A percentile compares a stretch with the other conserved stretches of the same genome.
Conservation (phyloP, 805 yeast genomes). For the Candida patagonica region DNA sequence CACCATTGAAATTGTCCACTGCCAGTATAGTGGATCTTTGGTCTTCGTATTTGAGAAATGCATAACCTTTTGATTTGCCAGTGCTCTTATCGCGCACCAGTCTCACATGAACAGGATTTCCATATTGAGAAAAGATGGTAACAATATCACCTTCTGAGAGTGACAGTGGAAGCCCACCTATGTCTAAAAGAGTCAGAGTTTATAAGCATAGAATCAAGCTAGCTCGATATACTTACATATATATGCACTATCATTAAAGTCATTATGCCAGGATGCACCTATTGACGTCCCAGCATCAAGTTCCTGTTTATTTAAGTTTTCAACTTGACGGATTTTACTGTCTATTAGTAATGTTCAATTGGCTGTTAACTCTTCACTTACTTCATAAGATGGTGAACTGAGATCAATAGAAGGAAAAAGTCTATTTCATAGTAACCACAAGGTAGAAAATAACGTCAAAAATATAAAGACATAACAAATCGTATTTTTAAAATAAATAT, state of each 20-base stretch:
- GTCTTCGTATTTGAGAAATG: constrained; percentile 74
- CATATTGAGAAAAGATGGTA: constrained; percentile 79
- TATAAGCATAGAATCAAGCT: neutral
- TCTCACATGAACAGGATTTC: constrained; percentile 70
- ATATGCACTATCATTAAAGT: constrained; percentile 67
- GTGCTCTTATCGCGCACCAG: constrained; percentile 56
- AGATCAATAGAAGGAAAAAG: neutral
- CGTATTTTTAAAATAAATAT: no score
- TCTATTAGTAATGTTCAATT: neutral
- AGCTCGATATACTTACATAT: constrained; percentile 32
- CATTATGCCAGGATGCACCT: constrained; percentile 83
- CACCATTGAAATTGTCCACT: constrained; percentile 80
- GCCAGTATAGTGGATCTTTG: constrained; percentile 75
- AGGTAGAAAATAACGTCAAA: neutral
- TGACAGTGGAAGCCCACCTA: constrained; percentile 61
- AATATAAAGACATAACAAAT: no score
- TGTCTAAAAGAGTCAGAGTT: constrained; percentile 22
- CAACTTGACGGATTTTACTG: constrained; percentile 33
- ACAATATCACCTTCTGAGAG: constrained; percentile 69
- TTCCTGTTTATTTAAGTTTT: constrained; percentile 57
- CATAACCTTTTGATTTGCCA: constrained; percentile 65
- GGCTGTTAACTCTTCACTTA: neutral
- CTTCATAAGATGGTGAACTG: neutral
- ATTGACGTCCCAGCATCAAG: constrained; percentile 48
- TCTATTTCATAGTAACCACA: neutral